Conservation (phyloP, 1,284 basidiomycete genomes). For the Leucoagaricus sp. region DNA sequence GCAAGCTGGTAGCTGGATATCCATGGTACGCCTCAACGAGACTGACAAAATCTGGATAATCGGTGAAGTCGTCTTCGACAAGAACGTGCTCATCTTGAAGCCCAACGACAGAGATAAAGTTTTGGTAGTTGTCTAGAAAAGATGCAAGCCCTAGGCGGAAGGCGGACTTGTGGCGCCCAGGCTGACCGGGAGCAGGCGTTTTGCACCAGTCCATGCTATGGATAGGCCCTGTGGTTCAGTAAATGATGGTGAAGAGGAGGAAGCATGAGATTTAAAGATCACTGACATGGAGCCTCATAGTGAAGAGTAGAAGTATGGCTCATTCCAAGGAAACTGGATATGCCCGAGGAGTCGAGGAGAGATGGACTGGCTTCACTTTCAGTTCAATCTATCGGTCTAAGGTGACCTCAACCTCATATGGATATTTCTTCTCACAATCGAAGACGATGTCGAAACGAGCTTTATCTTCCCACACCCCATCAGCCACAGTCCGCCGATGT, state of each 20-base stretch:
- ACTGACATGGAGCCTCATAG: constrained; percentile 75
- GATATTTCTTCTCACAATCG: no score
- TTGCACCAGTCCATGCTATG: constrained; percentile 87
- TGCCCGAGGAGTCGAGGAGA: not conserved
- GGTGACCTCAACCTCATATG: no score
- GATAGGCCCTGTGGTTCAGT: constrained; percentile 64
- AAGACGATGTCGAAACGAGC: no score
- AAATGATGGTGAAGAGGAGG: constrained; percentile 11
- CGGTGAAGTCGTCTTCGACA: constrained; percentile 78
- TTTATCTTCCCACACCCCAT: no score
- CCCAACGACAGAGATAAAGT: constrained; percentile 81
- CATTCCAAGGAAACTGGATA: constrained; percentile 35
- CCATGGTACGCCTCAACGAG: constrained; percentile 80
- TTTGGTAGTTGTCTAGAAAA: constrained; percentile 77
- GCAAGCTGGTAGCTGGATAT: constrained; percentile 81
- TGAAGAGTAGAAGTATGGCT: constrained; percentile 66
- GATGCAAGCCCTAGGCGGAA: constrained; percentile 82
- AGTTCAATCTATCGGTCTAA: not conserved
- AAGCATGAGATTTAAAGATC: not conserved
- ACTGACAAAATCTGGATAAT: constrained; percentile 80
- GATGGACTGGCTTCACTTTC: not conserved
- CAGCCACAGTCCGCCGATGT: no score
- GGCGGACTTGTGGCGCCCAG: constrained; percentile 70
- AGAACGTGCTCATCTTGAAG: constrained; percentile 82
- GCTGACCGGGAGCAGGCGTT: constrained; percentile 70